Evolutionary conservation across 345 rosid species (phyloP).

Genomic region (Salix caprea): DNA sequence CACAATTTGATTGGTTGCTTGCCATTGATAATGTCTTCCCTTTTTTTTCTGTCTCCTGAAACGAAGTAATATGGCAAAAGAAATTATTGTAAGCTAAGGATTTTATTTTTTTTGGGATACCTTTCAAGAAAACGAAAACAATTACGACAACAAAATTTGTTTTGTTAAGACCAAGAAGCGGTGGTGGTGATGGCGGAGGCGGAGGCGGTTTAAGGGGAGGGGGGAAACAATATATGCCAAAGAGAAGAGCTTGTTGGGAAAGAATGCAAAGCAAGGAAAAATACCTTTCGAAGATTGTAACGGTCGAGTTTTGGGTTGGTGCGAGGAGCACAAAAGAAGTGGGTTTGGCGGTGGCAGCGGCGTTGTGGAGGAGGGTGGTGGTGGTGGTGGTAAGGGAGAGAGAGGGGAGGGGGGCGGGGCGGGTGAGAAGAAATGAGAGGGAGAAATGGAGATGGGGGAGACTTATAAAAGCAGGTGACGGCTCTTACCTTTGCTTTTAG

Average conservation of each 20-base stretch:
- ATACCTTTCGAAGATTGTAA: neutral
- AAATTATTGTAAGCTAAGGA: neutral
- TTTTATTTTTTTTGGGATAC: neutral
- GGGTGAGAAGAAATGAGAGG: neutral
- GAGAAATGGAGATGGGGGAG: neutral
- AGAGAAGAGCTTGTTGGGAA: neutral
- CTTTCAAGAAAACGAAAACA: neutral
- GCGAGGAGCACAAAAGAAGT: neutral
- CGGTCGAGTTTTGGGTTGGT: neutral
- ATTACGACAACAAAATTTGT: too few relatives aligned
- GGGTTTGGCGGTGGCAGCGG: neutral
- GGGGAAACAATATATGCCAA: neutral
- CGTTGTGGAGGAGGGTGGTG: neutral
- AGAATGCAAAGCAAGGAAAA: neutral
- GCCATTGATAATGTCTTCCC: neutral
- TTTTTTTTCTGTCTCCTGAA: neutral
- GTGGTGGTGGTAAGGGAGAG: neutral
- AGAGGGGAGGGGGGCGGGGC: neutral
- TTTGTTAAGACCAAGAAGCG: too few relatives aligned
- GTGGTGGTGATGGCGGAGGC: neutral
- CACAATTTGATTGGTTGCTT: slow-evolving; percentile 15
- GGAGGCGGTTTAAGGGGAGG: neutral
- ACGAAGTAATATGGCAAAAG: neutral
- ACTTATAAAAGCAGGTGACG: slow-evolving; percentile 34
- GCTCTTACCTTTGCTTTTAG: slow-evolving; percentile 3